Base-by-base conservation (phyloP, 2,329 filamentous ascomycete species). In the Verticillium nubilum region DNA sequence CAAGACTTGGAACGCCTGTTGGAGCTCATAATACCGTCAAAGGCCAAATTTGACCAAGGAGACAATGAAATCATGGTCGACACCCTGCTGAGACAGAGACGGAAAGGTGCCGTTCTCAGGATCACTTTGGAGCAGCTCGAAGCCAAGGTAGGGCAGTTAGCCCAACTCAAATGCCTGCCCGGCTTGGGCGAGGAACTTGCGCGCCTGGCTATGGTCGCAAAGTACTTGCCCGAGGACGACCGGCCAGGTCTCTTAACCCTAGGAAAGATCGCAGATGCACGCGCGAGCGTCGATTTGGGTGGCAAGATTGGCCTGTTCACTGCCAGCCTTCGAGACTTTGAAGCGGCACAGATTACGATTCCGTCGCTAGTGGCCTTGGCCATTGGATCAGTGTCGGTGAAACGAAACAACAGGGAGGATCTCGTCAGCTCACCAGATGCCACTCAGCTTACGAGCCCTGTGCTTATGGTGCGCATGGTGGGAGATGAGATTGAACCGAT, bases 21-120 rank as follows among this genome's bases (percentile, higher is more conserved):
- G 0, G 88, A 90, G 57, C 81, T 99, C 57, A 90, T 99, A 59
- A 96, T 90, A 6, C 96, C 95, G 0, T 97, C 93, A 0, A 95
- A 92, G 64, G 87, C 95, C 71, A 92, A 93, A 63, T 97, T 95
- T 67, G 82, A 87, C 64, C 88, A 94, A 62, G 86, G 87, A 54
- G 90, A 96, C 61, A 92, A 97, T 66, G 94, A 98, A 67, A 96
- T 99, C 61, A 87, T 99, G 80, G 85, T 99, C 25, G 94, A 98
- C 66, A 97, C 92, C 0, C 80, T 99, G 0, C 76, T 98, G 15
- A 84, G 91, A 25, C 95, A 99, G 72, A 82, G 95, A 61, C 84
- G 88, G 58, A 94, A 97, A 73, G 95, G 94, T 0, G 87, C 90
- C 10, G 88, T 98, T 6, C 77, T 97, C 29, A 86, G 91, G 55